These are phyloP conservation scores for Zasmidium angulare DNA, from an alignment of 2,329 filamentous ascomycete species.

Conservation along the genomic window DNA sequence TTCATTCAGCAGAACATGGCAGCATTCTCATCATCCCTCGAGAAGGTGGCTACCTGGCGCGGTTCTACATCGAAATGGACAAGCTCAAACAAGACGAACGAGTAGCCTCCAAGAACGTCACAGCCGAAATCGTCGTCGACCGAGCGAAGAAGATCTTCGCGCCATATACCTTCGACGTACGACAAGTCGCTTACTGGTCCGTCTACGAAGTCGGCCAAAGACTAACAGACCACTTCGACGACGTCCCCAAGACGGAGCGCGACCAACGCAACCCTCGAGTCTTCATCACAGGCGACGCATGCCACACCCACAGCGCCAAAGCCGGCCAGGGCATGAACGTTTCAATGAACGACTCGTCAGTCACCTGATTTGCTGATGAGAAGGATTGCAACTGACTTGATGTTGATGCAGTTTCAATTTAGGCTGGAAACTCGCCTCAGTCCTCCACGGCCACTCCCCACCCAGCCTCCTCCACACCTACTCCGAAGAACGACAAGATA, in stretches of 20 bases:
- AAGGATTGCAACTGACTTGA: too few species aligned
- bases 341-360: conserved; percentile 67
- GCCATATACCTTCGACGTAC: conserved; percentile 66
- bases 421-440: conserved; percentile 55
- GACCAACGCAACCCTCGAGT: conserved; percentile 53
- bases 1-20: conserved; percentile 65
- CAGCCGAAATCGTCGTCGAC: conserved; percentile 61
- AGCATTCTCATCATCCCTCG: conserved; percentile 76
- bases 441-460: conserved; percentile 39
- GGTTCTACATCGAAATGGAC: conserved; percentile 39
- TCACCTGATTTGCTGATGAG: too few species aligned
- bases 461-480: conserved; percentile 51
- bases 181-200: conserved; percentile 67
- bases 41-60: conserved; percentile 34
- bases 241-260: conserved; percentile 58
- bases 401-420: too few species aligned
- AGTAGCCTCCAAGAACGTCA: conserved; percentile 63
- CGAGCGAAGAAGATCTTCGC: conserved; percentile 64
- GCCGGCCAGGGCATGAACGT: conserved; percentile 73
- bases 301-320: conserved; percentile 58
- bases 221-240: conserved; percentile 67
- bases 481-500: conserved; percentile 54
- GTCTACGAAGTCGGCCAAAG: conserved; percentile 56
- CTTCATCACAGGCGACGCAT: conserved; percentile 69
- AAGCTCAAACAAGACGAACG: conserved; percentile 46